These are phyloP conservation scores for Artemisia annua DNA, from an alignment of 129 eudicot species.

Conservation along the genomic window DNA sequence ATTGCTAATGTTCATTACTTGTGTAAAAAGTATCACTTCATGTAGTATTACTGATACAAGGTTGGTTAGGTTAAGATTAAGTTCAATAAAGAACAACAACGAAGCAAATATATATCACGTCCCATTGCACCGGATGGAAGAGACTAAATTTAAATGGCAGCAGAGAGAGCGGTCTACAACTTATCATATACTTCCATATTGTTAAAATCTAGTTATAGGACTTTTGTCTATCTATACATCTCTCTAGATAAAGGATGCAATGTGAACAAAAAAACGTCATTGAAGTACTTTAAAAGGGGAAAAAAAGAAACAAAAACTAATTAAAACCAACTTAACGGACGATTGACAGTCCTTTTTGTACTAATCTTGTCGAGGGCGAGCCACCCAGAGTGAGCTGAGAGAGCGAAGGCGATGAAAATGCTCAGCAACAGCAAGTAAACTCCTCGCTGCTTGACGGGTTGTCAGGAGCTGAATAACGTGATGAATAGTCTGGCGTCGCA, in stretches of 20 bases:
- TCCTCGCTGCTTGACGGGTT: conserved; percentile 74
- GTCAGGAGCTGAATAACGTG: conserved; percentile 64
- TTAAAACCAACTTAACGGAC: conserved; percentile 22
- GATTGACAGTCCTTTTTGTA: conserved; percentile 3
- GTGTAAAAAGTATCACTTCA: no score
- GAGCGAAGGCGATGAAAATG: conserved; percentile 88
- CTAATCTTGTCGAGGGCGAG: conserved; percentile 68
- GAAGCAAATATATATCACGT: conserved; percentile 21
- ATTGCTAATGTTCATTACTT: no score
- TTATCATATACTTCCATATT: conserved; percentile 29
- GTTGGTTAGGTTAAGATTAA: not conserved
- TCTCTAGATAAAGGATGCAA: conserved; percentile 40
- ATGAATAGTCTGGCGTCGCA: conserved; percentile 75
- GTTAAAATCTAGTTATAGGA: conserved; percentile 35
- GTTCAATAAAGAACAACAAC: conserved; percentile 8
- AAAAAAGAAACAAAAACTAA: conserved; percentile 4
- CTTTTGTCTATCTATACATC: conserved; percentile 52
- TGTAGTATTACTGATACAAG: not conserved
- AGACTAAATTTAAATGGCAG: conserved; percentile 14
- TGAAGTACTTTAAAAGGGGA: not conserved
- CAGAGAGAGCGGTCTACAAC: conserved; percentile 21
- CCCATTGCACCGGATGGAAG: conserved; percentile 17
- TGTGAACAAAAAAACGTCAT: conserved; percentile 20
- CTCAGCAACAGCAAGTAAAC: conserved; percentile 78
- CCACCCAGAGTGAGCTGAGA: conserved; percentile 78